These are phyloP conservation scores for Phanerodontia chrysosporium DNA, from an alignment of 768 basidiomycete genomes.

Conservation along the genomic window DNA sequence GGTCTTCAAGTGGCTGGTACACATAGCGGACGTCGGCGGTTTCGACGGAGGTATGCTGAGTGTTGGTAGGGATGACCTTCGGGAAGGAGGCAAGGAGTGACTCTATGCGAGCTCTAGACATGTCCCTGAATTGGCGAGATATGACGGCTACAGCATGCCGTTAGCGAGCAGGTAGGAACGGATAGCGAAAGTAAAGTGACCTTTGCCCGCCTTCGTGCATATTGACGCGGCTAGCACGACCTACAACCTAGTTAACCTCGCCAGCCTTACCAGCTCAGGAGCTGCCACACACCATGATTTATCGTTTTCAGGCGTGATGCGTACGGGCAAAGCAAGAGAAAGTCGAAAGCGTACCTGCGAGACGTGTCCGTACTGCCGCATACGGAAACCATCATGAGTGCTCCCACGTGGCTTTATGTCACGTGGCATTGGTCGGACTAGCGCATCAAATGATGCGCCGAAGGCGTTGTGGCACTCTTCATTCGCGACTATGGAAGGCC, in stretches of 20 bases:
- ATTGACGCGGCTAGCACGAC: constrained; percentile 93
- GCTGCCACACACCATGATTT: not conserved
- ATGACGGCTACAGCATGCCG: constrained; percentile 64
- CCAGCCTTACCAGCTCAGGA: not conserved
- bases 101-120: constrained; percentile 90
- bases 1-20: constrained; percentile 93
- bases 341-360: not conserved
- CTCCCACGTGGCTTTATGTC: not conserved
- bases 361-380: not conserved
- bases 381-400: not conserved
- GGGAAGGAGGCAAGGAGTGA: constrained; percentile 95
- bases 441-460: too few species aligned
- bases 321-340: not conserved
- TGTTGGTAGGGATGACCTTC: constrained; percentile 91
- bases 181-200: constrained; percentile 38
- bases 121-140: constrained; percentile 93
- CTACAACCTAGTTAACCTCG: constrained; percentile 34
- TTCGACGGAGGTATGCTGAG: constrained; percentile 95
- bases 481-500: too few species aligned
- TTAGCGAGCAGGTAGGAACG: not conserved
- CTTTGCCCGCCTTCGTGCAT: constrained; percentile 92
- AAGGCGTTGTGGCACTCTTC: too few species aligned
- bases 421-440: too few species aligned
- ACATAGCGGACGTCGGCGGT: constrained; percentile 94
- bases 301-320: not conserved